Base-by-base conservation (phyloP, 2,329 filamentous ascomycete species). In the Pseudogymnoascus sp. region DNA sequence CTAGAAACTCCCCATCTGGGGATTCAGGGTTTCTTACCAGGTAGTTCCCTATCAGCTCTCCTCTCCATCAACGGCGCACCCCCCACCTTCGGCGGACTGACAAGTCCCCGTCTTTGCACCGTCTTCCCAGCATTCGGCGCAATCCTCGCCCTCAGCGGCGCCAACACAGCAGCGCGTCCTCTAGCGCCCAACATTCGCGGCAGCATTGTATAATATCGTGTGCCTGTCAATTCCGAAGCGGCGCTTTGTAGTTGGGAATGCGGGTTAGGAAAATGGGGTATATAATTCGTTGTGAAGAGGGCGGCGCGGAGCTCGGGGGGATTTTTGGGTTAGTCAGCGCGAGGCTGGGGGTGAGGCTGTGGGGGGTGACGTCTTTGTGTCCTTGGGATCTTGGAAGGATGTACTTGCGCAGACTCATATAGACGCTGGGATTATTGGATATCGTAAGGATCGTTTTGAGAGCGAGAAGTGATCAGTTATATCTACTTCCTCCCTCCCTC, bases 51-150 rank as follows among this genome's bases (percentile, higher is more conserved):
- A 73, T 90, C 85, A 38, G 84, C 76, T 65, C 85, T 79, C 68
- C 87, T 80, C 71, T 85, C 81, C 82, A 89, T 84, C 68, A 89
- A 75, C 62, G 86, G 86, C 25, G 84, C 85, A 72, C 85, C 82
- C 65, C 84, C 84, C 12, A 77, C 76, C 69, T 80, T 83, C 4
- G 85, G 85, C 23, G 85, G 81, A 10, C 82, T 77, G 62, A 84
- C 78, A 63, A 83, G 72, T 67, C 80, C 78, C 67, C 82, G 76
- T 68, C 81, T 78, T 56, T 66, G 65, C 14, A 69, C 50, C 16
- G 68, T 28, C 61, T 56, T 66, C 42, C 61, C 64, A 60, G 38
- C 38, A n/a, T 37, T 37, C 37, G 56, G 37, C 31, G 56, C 37
- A 23, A 40, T 60, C 11, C 56, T 23, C 28, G 53, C 53, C 34